Evolutionary conservation across 345 rosid genomes (phyloP), one percentile per base, ranked within the genome.

Genomic region (Citrus inodora): DNA sequence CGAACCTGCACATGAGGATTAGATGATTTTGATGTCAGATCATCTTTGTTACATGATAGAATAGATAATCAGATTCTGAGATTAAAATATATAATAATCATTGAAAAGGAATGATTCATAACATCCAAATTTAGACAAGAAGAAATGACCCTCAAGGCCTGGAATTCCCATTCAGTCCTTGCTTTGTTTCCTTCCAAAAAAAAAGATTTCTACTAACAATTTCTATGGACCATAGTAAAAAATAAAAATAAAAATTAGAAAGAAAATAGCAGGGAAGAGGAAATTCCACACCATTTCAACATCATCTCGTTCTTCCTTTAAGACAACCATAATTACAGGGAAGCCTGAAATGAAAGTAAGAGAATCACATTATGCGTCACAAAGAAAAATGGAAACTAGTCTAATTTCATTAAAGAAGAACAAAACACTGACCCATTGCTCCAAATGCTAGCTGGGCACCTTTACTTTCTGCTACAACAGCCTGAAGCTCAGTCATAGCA

Each of bases 401-500:
- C 63, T 80, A 33, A 46, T 46, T 63, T 70, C 56, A 65, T 19
- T 38, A 72, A 67, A 70, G 24, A 75, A 25, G 59, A 73, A 77
- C 55, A 42, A 68, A 75, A 40, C 56, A 75, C 87, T 56, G 73
- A 94, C 99, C 99, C 84, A 90, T 90, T 33, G 92, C 97, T 56
- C 99, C 98, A 51, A 97, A 94, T 70, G 98, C 93, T 67, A 97
- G 88, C 79, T 97, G 98, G 10, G 93, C 92, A 76, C 90, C 90
- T 86, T 68, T 88, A 82, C 92, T 94, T 85, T 94, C 99, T 9
- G 91, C 95, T 3, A 94, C 98, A 61, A 94, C 87, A 80, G 98
- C 87, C 87, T 92, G 99, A 76, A 97, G 98, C 85, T 97, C 98
- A 32, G 87, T 80, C 69, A 93, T 88, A 65, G 99, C 98, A 77